Evolutionary conservation across 306 rosid species (phyloP), one percentile per base, ranked within the genome.

Genomic region (Delonix regia): DNA sequence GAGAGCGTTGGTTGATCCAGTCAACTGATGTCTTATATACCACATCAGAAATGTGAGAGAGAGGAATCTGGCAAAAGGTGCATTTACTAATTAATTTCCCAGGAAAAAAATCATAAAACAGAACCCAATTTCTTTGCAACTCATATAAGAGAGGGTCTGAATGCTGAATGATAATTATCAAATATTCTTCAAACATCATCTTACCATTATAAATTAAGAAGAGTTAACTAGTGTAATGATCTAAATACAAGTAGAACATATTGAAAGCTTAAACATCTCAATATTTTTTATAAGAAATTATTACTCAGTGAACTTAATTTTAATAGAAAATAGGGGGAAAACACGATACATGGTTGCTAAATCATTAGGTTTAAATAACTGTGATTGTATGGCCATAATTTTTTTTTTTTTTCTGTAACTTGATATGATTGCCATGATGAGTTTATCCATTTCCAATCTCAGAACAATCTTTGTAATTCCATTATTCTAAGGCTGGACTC

Each of bases 1-100:
- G 25, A 5, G 92, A 83, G 30, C 66, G 83, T 49, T 85, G 64
- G 55, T 70, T 86, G 72, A 88, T 82, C 92, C 89, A 90, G 73
- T 90, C 92, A 69, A 75, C 36, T n/a, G 94, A 83, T 38, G 87
- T 80, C 89, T 86, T 88, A 27, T 78, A 86, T 63, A 85, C 89
- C 77, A 64, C 76, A 30, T 88, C 90, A 15, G 92, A 74, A 47
- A 90, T 83, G 71, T 88, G 78, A 48, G 86, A 84, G 55, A 90
- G 82, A 16, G 92, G 94, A 48, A 85, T 81, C 92, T 90, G 89
- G 88, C 25, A 39, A 73, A 73, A 38, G 51, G 73, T 18, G 55
- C 75, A 48, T 69, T 69, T 36, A 47, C 14, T 69, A 52, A 27
- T 48, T 48, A 68, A 28, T 14, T 25, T 44, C 34, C 7, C 13